Evolutionary conservation across 306 rosid species (phyloP).

Genomic region (Trifolium dubium): DNA sequence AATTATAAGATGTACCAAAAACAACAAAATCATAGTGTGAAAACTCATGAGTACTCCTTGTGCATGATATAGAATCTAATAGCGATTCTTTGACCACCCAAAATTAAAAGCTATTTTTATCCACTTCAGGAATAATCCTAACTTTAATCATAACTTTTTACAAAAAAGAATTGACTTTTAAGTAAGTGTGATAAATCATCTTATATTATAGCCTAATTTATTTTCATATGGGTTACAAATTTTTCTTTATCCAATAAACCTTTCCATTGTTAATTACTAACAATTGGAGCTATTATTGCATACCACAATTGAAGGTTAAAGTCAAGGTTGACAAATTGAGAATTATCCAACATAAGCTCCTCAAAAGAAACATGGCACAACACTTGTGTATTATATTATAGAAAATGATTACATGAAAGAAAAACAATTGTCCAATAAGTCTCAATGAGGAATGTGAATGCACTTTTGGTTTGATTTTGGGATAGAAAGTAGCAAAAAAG

Average conservation of each 20-base stretch:
- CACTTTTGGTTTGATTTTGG: constrained; percentile 34
- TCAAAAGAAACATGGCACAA: constrained; percentile 24
- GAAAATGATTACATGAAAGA: constrained; percentile 34
- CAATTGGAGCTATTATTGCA: constrained; percentile 22
- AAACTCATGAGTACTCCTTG: no score
- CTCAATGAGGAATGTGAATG: neutral
- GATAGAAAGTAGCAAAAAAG: constrained; percentile 1
- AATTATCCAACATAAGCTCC: neutral
- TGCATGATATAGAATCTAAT: no score
- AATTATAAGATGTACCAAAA: no score
- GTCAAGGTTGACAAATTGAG: constrained; percentile 27
- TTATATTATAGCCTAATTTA: neutral
- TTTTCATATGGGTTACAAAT: constrained; percentile 13
- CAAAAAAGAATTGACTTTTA: neutral
- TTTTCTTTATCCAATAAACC: neutral
- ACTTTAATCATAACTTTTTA: constrained; percentile 17
- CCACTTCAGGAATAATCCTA: neutral
- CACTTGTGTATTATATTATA: neutral
- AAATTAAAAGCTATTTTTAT: no score
- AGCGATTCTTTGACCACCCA: no score
- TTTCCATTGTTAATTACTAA: neutral
- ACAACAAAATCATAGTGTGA: no score
- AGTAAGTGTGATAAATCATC: neutral
- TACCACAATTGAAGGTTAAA: constrained; percentile 5
- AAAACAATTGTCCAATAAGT: constrained; percentile 17